Evolutionary conservation across 169 alveolate species (phyloP).

Genomic region (Babesia sp.): DNA sequence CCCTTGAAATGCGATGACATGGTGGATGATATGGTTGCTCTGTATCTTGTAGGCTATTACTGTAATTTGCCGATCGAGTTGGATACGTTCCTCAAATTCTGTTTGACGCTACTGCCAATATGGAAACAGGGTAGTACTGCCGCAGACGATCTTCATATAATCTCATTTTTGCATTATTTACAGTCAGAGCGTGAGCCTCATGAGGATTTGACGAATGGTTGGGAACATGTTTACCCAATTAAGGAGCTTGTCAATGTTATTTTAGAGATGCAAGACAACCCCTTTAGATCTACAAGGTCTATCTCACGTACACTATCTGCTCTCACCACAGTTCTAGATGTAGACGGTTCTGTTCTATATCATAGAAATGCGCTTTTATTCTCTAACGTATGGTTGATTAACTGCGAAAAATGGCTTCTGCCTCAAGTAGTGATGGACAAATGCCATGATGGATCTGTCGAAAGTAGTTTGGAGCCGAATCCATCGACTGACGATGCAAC

Average conservation of each 20-base stretch:
- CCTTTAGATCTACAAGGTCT: conserved; percentile 6
- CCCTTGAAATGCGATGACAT: not conserved
- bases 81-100: not conserved
- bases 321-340: not conserved
- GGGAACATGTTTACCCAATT: not conserved
- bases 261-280: conserved; percentile 12
- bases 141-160: not conserved
- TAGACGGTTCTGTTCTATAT: not conserved
- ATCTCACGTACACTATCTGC: conserved; percentile 7
- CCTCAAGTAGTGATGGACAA: not conserved
- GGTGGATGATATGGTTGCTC: conserved; percentile 23
- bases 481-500: not conserved
- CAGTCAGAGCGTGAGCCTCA: not conserved
- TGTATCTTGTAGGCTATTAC: conserved; percentile 22
- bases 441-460: not conserved
- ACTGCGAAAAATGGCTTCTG: conserved; percentile 2
- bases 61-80: not conserved
- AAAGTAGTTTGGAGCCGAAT: not conserved
- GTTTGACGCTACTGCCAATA: not conserved
- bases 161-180: not conserved
- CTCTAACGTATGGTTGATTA: conserved; percentile 7
- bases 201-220: not conserved
- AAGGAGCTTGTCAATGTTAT: conserved; percentile 6
- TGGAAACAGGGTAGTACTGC: not conserved
- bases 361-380: conserved; percentile 17